These are phyloP conservation scores for Cryptosporidium felis DNA, from an alignment of 169 alveolate species.

Conservation along the genomic window DNA sequence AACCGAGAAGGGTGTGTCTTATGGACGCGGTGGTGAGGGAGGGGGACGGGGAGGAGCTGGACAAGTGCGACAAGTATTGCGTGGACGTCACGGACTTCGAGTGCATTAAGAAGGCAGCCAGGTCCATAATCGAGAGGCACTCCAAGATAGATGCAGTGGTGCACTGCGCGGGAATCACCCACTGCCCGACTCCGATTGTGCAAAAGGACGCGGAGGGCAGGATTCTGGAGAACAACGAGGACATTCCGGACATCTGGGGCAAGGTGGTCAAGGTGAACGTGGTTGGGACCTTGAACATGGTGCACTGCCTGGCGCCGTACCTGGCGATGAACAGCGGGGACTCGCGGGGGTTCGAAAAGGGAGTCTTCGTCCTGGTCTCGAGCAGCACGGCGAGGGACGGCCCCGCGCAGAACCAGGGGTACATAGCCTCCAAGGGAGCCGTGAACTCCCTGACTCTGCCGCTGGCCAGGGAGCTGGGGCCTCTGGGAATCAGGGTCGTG, in stretches of 20 bases:
- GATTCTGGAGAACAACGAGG: constrained; percentile 47
- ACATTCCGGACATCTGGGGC: constrained; percentile 68
- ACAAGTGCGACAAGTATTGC: not conserved
- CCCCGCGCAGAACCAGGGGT: constrained; percentile 45
- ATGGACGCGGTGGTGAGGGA: constrained; percentile 4
- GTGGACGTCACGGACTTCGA: constrained; percentile 23
- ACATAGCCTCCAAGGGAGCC: constrained; percentile 57
- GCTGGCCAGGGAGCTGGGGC: constrained; percentile 86
- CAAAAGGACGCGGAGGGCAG: constrained; percentile 36
- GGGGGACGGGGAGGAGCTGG: not conserved
- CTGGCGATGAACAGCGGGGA: constrained; percentile 26
- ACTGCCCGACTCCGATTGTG: constrained; percentile 58
- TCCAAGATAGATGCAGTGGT: constrained; percentile 33
- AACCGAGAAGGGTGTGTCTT: constrained; percentile 39
- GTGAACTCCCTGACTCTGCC: constrained; percentile 73
- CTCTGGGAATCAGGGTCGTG: constrained; percentile 81
- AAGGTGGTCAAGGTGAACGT: constrained; percentile 30
- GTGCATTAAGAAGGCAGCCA: constrained; percentile 6
- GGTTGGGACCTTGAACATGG: constrained; percentile 25
- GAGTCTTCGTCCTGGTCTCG: constrained; percentile 43
- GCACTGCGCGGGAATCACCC: constrained; percentile 68
- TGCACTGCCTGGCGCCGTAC: constrained; percentile 44
- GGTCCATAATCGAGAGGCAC: constrained; percentile 1
- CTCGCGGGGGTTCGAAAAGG: constrained; percentile 42
- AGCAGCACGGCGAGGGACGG: constrained; percentile 69